A percentile compares a stretch with the other conserved stretches of the same genome.
Evolutionary conservation across 345 rosid genomes (phyloP).

Genomic region (Arabis hirsuta): DNA sequence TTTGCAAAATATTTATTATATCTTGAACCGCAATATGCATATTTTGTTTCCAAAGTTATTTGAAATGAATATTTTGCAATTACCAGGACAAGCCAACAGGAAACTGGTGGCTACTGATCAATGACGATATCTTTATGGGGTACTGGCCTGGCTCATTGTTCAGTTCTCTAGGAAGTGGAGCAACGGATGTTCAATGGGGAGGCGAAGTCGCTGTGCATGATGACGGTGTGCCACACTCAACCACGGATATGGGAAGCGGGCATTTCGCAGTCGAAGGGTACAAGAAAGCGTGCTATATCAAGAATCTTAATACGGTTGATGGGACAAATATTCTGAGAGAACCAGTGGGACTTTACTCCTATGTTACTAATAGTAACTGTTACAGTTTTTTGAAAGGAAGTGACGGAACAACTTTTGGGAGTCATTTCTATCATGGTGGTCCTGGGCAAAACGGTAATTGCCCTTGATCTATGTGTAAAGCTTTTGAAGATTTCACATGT

Average conservation of each 20-base stretch:
- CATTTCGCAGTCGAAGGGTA: constrained; percentile 63
- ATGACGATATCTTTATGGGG: constrained; percentile 50
- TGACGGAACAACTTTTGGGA: constrained; percentile 50
- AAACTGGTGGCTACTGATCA: constrained; percentile 73
- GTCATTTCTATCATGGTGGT: constrained; percentile 58
- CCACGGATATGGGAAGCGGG: constrained; percentile 77
- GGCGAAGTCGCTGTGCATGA: constrained; percentile 59
- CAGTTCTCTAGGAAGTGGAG: constrained; percentile 56
- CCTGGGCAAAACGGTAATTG: constrained; percentile 43
- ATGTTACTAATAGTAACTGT: constrained; percentile 52
- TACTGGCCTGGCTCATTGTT: constrained; percentile 67
- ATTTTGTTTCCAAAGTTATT: constrained; percentile 2
- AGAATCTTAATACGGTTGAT: constrained; percentile 60
- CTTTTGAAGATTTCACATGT: no score
- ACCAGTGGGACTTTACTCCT: constrained; percentile 48
- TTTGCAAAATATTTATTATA: no score
- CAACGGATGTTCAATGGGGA: constrained; percentile 68
- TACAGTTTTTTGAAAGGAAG: constrained; percentile 50
- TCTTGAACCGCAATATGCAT: background rate
- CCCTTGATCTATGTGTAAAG: background rate
- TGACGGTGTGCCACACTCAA: constrained; percentile 56
- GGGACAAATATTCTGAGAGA: constrained; percentile 49
- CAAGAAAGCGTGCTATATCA: constrained; percentile 58
- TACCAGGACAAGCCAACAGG: constrained; percentile 61
- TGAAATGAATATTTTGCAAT: background rate